Conservation (phyloP, 1,284 basidiomycete genomes). For the Paramarasmius palmivorus region DNA sequence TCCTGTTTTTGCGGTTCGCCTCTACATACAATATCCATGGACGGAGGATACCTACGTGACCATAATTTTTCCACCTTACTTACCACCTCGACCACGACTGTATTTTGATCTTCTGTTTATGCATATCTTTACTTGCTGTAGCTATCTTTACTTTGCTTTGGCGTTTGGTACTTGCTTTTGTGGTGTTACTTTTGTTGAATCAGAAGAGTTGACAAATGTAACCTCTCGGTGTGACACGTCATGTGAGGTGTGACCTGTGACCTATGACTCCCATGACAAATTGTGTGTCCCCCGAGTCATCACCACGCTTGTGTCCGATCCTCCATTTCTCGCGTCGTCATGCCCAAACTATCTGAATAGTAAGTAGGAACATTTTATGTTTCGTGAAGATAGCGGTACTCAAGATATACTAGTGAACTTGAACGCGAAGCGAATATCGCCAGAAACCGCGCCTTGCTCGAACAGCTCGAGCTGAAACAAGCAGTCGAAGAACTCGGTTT, state of each 20-base stretch:
- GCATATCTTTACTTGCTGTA: constrained; percentile 3
- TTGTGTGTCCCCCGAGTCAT: background rate
- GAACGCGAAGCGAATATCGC: constrained; percentile 79
- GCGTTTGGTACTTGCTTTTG: too few species aligned
- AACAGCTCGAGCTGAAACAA: constrained; percentile 66
- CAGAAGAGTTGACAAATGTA: too few species aligned
- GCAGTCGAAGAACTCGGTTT: constrained; percentile 52
- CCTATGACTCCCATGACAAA: background rate
- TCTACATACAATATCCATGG: constrained; percentile 5
- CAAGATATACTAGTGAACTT: constrained; percentile 49
- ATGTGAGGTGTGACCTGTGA: background rate
- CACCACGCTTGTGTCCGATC: background rate
- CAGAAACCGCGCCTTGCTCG: constrained; percentile 70
- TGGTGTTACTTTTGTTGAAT: background rate
- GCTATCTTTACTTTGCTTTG: background rate
- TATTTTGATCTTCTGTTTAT: constrained; percentile 1
- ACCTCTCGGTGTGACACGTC: background rate
- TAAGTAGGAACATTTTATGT: constrained; percentile 26
- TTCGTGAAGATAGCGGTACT: background rate
- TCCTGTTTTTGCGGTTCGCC: constrained; percentile 7
- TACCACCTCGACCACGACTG: background rate
- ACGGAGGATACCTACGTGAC: background rate
- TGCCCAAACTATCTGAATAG: constrained; percentile 53
- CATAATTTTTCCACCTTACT: too few species aligned
- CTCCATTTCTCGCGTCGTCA: constrained; percentile 14